Conservation (phyloP, 2,329 filamentous ascomycete species). For the Aspergillus brasiliensis region DNA sequence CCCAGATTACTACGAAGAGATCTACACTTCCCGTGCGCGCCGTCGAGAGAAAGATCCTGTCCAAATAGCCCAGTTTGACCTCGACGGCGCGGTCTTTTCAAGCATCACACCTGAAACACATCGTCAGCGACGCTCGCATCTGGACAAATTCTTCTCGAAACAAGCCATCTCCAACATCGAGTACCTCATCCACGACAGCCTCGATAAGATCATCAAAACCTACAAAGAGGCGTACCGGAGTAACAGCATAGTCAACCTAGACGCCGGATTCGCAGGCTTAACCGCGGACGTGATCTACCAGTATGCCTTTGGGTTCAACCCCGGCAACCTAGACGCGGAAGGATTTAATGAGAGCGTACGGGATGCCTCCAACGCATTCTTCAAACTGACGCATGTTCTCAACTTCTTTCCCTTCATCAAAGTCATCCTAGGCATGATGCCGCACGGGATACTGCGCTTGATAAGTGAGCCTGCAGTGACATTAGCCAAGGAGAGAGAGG, state of each 20-base stretch:
- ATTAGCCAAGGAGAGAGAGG: slow-evolving; percentile 19
- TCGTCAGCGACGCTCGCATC: slow-evolving; percentile 20
- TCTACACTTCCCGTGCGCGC: slow-evolving; percentile 32
- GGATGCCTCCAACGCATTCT: slow-evolving; percentile 23
- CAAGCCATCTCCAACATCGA: slow-evolving; percentile 18
- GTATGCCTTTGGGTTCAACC: slow-evolving; percentile 38
- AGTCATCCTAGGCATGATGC: slow-evolving; percentile 20
- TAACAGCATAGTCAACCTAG: slow-evolving; percentile 21
- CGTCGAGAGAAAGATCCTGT: slow-evolving; percentile 31
- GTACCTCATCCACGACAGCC: slow-evolving; percentile 13
- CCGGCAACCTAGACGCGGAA: slow-evolving; percentile 35
- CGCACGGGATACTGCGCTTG: slow-evolving; percentile 14
- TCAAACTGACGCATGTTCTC: slow-evolving; percentile 17
- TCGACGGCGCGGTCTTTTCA: slow-evolving; percentile 17
- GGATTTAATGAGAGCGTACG: slow-evolving; percentile 24
- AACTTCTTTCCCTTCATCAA: slow-evolving; percentile 28
- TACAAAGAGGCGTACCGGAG: slow-evolving; percentile 13
- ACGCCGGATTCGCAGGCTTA: slow-evolving; percentile 27
- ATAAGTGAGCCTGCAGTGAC: slow-evolving; percentile 17
- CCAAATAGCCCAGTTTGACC: slow-evolving; percentile 17
- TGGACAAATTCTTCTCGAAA: slow-evolving; percentile 29
- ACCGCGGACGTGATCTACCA: slow-evolving; percentile 42
- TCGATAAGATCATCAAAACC: slow-evolving; percentile 19
- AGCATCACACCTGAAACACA: slow-evolving; percentile 23
- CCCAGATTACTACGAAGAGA: slow-evolving; percentile 34